Percentiles rank a stretch among this genome's conserved stretches.
Conservation (phyloP, 345 rosid genomes). For the Anacardium occidentale region DNA sequence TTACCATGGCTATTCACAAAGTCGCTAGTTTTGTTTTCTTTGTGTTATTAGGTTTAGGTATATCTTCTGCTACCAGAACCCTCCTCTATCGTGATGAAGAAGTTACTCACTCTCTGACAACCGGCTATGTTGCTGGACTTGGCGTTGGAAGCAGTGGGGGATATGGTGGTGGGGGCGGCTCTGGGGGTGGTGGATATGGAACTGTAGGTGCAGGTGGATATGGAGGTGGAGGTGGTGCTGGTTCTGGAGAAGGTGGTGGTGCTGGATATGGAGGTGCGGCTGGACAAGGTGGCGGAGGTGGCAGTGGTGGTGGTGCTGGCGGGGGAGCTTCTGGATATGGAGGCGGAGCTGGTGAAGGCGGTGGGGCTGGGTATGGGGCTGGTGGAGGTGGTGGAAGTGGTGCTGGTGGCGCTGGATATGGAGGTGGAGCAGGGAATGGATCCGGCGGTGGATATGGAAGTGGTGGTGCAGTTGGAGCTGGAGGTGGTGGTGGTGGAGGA, state of each 20-base stretch:
- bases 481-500: conserved; percentile 18
- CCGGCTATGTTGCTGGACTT: conserved; percentile 15
- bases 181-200: conserved; percentile 30
- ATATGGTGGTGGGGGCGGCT: conserved; percentile 21
- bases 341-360: conserved; percentile 17
- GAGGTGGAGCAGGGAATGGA: conserved; percentile 24
- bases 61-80: conserved; percentile 31
- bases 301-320: conserved; percentile 28
- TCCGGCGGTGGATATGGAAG: too few species aligned
- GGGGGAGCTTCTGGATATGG: conserved; percentile 25
- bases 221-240: conserved; percentile 26
- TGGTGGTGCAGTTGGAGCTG: conserved; percentile 33
- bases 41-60: conserved; percentile 26
- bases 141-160: conserved; percentile 22
- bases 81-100: conserved; percentile 27
- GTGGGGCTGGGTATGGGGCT: conserved; percentile 17
- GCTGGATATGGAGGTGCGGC: conserved; percentile 23
- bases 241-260: conserved; percentile 33
- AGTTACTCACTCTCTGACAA: background rate
- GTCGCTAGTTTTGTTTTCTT: conserved; percentile 14
- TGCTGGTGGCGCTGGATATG: conserved; percentile 26
- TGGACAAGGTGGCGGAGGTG: conserved; percentile 31
- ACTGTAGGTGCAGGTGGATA: conserved; percentile 26
- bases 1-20: conserved; percentile 22
- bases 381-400: conserved; percentile 20